Base-by-base conservation (phyloP, 1,139 yeast genomes). In the Pichia cactophila region DNA sequence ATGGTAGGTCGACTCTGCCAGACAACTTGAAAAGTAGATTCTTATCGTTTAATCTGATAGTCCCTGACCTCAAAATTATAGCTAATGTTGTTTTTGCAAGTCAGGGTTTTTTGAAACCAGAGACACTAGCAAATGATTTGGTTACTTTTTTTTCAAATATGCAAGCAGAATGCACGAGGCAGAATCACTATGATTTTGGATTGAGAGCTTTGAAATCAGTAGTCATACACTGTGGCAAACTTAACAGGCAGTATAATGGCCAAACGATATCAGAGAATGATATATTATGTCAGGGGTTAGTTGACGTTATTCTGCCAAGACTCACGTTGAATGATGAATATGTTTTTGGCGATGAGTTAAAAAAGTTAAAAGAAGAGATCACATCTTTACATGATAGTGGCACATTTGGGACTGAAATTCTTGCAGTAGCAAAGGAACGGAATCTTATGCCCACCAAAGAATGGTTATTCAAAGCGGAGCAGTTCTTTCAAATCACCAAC, bases 161-260 rank as follows among this genome's bases (percentile, higher is more conserved):
- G 33, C 61, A 64, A 5, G 26, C 33, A 0, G 46, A 54, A 0
- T 65, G 80, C 11, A 73, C 87, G 0, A 37, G 56, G 0, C 96
- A 88, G 60, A 60, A 68, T 2, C 97, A 90, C 62, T 92, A 92
- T 60, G 97, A 92, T 60, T 92, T 92, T 72, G 96, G 97, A 0
- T 69, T 90, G 41, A 73, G 97, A 52, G 83, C 96, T 0, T 65
- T 90, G 50, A 90, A 89, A 61, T 73, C 80, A 43, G 79, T 83
- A 0, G 65, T 90, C 41, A 65, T 71, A 5, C 73, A 75, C 50
- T 81, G 90, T 58, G 90, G 92, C 0, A 58, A 62, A 16, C 61
- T 79, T 4, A 73, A 71, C 52, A 62, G 79, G 45, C 16, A 17
- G 4, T 33, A 36, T 8, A 28, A 39, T 1, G 49, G 35, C 4